Evolutionary conservation across 108 stramenopile genomes (phyloP).

Genomic region (Tribonema minus): DNA sequence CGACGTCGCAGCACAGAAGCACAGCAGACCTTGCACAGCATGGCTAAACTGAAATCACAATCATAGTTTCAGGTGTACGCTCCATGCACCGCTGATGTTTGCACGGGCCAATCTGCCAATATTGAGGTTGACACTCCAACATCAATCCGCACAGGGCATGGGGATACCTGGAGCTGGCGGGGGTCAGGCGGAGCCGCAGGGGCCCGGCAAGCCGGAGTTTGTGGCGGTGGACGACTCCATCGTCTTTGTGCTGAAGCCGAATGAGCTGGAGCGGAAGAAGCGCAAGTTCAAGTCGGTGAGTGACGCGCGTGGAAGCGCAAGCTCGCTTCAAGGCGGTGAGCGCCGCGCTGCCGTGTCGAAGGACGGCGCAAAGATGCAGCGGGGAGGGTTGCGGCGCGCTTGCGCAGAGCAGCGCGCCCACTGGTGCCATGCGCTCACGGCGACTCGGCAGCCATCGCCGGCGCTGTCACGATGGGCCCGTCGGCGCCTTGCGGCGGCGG

Average conservation of each 20-base stretch:
- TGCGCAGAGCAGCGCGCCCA: not conserved
- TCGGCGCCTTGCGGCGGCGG: too few species aligned
- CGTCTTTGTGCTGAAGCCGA: slow-evolving; percentile 24
- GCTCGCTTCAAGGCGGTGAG: too few species aligned
- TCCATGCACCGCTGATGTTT: not conserved
- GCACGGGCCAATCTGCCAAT: not conserved
- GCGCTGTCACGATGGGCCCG: too few species aligned
- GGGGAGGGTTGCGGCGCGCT: too few species aligned
- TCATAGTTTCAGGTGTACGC: not conserved
- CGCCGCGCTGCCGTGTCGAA: too few species aligned
- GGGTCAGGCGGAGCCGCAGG: not conserved
- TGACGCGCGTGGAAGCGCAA: too few species aligned
- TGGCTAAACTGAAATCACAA: not conserved
- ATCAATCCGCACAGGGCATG: too few species aligned
- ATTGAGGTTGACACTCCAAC: not conserved
- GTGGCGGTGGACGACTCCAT: slow-evolving; percentile 7
- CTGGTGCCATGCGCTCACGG: too few species aligned
- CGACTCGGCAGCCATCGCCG: too few species aligned
- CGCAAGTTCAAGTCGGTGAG: slow-evolving; percentile 29
- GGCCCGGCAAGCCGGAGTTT: slow-evolving; percentile 19
- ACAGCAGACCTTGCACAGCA: not conserved
- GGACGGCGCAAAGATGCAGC: too few species aligned
- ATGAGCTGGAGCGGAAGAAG: slow-evolving; percentile 29
- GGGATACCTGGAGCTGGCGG: not conserved
- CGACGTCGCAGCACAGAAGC: not conserved